A percentile compares a stretch with the other conserved stretches of the same genome.
Evolutionary conservation across 129 eudicot genomes (phyloP).

Genomic region (Daucus carota): DNA sequence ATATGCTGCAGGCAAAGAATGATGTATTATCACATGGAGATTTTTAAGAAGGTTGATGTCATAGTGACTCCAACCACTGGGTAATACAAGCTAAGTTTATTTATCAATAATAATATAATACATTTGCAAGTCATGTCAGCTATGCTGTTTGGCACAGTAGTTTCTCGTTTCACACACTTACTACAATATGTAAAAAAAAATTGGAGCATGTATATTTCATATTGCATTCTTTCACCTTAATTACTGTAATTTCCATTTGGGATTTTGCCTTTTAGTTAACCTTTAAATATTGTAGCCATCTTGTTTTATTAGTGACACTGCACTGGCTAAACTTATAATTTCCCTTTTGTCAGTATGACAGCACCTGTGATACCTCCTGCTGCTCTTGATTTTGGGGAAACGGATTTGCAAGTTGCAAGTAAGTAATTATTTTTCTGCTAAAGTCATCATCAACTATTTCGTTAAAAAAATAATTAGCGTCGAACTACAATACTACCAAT

Average conservation of each 20-base stretch:
- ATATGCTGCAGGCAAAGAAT: constrained; percentile 53
- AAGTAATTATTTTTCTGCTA: constrained; percentile 10
- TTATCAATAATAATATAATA: neutral
- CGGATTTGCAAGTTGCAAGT: constrained; percentile 72
- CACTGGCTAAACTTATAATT: neutral
- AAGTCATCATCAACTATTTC: neutral
- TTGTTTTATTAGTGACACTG: neutral
- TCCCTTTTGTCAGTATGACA: constrained; percentile 56
- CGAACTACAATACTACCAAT: neutral
- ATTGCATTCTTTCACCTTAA: neutral
- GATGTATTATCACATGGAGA: constrained; percentile 82
- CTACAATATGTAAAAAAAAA: neutral
- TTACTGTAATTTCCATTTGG: neutral
- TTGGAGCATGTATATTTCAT: neutral
- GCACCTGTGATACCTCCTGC: constrained; percentile 70
- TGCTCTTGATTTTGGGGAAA: constrained; percentile 65
- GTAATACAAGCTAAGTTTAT: constrained; percentile 26
- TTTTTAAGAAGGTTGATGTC: constrained; percentile 73
- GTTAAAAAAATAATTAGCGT: neutral
- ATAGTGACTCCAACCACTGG: constrained; percentile 91
- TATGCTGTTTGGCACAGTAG: neutral
- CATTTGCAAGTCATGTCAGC: neutral
- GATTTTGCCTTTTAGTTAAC: neutral
- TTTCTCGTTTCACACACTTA: neutral
- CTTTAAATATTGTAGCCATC: neutral